Evolutionary conservation across 2,329 filamentous ascomycete genomes (phyloP).

Genomic region (Tolypocladium capitatum): DNA sequence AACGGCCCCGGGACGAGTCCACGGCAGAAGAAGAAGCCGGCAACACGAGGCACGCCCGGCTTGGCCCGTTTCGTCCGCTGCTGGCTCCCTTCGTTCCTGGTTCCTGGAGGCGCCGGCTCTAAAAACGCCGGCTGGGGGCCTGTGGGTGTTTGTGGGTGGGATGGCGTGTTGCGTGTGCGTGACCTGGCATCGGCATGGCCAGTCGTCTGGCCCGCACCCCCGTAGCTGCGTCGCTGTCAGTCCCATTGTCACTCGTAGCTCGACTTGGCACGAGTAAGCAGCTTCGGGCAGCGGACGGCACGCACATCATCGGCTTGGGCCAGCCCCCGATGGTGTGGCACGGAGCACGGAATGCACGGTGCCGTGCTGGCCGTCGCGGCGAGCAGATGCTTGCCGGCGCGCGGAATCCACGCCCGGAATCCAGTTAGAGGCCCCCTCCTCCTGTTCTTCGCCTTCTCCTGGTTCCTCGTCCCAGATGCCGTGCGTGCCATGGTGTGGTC

Average conservation of each 20-base stretch:
- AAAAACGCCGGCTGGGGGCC: no score
- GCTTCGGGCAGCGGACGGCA: not conserved
- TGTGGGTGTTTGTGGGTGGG: not conserved
- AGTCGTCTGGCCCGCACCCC: not conserved
- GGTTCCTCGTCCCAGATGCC: not conserved
- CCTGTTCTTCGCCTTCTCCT: not conserved
- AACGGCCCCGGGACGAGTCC: not conserved
- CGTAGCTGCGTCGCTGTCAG: not conserved
- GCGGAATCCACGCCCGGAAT: no score
- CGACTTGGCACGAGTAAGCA: no score
- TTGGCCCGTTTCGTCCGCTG: not conserved
- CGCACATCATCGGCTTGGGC: not conserved
- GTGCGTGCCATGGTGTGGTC: not conserved
- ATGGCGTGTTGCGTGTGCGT: not conserved
- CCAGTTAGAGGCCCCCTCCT: no score
- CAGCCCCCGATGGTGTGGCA: no score
- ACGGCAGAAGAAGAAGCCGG: no score
- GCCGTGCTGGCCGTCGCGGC: not conserved
- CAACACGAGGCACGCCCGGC: no score
- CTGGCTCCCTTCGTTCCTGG: not conserved
- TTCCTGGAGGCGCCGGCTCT: not conserved
- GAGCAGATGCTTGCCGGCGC: not conserved
- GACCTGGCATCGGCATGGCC: not conserved
- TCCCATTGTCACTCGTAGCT: no score
- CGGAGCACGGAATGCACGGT: no score